Evolutionary conservation across 768 basidiomycete genomes (phyloP).

Genomic region (Lyophyllum decastes): DNA sequence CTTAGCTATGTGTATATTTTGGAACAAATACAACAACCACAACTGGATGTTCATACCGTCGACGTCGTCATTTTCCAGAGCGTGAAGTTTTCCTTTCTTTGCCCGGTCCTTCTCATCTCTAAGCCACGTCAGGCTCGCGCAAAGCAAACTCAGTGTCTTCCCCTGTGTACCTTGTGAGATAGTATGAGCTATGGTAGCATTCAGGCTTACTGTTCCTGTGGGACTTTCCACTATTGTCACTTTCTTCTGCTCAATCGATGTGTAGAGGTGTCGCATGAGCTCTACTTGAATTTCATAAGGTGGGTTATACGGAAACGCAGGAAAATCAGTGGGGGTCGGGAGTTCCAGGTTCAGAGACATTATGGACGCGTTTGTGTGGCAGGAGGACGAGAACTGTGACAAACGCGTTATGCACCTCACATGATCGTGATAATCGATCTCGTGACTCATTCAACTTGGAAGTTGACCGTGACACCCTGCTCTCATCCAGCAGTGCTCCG

Average conservation of each 20-base stretch:
- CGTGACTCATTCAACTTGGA: not conserved
- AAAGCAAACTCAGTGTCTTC: conserved; percentile 83
- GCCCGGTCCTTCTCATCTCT: conserved; percentile 69
- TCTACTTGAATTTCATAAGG: conserved; percentile 86
- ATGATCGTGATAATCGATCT: not conserved
- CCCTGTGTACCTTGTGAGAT: not conserved
- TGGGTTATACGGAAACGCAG: conserved; percentile 79
- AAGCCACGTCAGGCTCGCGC: conserved; percentile 76
- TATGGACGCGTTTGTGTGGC: not conserved
- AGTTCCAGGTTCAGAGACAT: conserved; percentile 38
- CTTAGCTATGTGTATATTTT: conserved; percentile 41
- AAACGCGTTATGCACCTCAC: not conserved
- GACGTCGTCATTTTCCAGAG: conserved; percentile 32
- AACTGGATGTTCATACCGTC: conserved; percentile 24
- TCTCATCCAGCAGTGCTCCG: too few species aligned
- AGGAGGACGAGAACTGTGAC: not conserved
- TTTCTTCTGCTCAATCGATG: conserved; percentile 69
- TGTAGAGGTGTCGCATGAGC: conserved; percentile 87
- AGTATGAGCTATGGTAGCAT: not conserved
- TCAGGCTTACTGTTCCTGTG: conserved; percentile 73
- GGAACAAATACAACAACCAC: not conserved
- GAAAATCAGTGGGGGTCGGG: conserved; percentile 66
- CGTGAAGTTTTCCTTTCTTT: conserved; percentile 60
- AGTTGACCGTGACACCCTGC: too few species aligned
- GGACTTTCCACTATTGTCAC: conserved; percentile 88